These are phyloP conservation scores for Diaporthe amygdali DNA, from an alignment of 2,329 filamentous ascomycete genomes.

Conservation along the genomic window DNA sequence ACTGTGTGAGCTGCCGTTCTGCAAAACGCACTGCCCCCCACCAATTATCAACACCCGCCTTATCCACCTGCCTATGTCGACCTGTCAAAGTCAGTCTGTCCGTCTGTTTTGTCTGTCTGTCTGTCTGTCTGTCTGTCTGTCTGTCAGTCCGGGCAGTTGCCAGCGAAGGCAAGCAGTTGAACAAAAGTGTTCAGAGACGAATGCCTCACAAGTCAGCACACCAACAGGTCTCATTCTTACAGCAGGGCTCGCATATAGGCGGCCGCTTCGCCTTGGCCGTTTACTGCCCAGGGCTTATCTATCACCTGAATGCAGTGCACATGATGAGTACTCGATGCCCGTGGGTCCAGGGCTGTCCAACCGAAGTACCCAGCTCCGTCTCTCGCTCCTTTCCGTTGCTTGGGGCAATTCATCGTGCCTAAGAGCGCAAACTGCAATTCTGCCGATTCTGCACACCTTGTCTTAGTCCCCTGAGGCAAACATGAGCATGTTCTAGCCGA, in stretches of 20 bases:
- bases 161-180: neutral
- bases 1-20: neutral
- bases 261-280: neutral
- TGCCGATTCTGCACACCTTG: neutral
- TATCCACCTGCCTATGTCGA: constrained; percentile 2
- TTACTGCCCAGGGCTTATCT: neutral
- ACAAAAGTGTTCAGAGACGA: neutral
- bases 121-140: neutral
- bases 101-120: neutral
- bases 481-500: constrained; percentile 25
- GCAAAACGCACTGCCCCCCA: constrained; percentile 1
- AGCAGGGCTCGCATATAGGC: neutral
- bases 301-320: neutral
- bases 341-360: neutral
- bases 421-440: neutral
- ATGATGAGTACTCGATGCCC: neutral
- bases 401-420: neutral
- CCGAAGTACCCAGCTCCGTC: neutral
- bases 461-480: constrained; percentile 21
- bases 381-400: neutral
- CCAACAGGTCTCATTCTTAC: neutral
- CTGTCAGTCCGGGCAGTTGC: neutral
- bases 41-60: neutral
- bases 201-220: neutral
- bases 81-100: neutral